A percentile compares a stretch with the other conserved stretches of the same genome.
These are phyloP conservation scores for Rhizodiscina lignyota DNA, from an alignment of 495 filamentous ascomycete species.

Conservation along the genomic window DNA sequence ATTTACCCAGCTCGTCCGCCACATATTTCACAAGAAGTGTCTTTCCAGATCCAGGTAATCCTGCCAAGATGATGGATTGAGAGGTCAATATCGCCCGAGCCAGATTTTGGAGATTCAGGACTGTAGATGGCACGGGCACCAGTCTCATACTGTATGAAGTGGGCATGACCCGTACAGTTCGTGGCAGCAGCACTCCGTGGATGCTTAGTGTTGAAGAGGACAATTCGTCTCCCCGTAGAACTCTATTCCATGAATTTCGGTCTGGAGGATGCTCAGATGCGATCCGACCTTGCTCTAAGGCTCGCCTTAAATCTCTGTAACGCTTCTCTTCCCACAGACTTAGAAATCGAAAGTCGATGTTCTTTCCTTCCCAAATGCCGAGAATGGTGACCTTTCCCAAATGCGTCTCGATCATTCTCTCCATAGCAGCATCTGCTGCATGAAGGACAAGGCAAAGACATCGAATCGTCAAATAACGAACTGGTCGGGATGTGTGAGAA, in stretches of 20 bases:
- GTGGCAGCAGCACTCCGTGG: conserved; percentile 49
- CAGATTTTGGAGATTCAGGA: conserved; percentile 50
- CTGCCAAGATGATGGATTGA: conserved; percentile 63
- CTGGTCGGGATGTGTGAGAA: conserved; percentile 35
- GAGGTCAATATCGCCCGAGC: conserved; percentile 43
- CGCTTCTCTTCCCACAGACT: conserved; percentile 57
- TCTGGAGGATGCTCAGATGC: background rate
- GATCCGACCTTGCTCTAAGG: background rate
- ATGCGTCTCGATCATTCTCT: conserved; percentile 50
- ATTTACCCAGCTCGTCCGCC: conserved; percentile 56
- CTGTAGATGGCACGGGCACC: conserved; percentile 54
- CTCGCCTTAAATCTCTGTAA: conserved; percentile 13
- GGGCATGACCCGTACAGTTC: conserved; percentile 1
- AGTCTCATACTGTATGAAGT: conserved; percentile 20
- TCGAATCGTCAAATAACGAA: conserved; percentile 69
- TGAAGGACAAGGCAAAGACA: conserved; percentile 62
- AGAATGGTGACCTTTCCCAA: conserved; percentile 41
- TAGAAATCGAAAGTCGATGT: conserved; percentile 73
- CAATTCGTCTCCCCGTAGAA: background rate
- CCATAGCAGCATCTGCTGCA: conserved; percentile 61
- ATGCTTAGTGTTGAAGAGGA: conserved; percentile 10
- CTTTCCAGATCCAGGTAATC: conserved; percentile 78
- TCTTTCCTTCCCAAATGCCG: conserved; percentile 58
- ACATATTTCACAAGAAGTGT: conserved; percentile 72
- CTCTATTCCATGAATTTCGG: background rate